Evolutionary conservation across 2,329 filamentous ascomycete species (phyloP).

Genomic region (Pseudovirgaria hyperparasitica): DNA sequence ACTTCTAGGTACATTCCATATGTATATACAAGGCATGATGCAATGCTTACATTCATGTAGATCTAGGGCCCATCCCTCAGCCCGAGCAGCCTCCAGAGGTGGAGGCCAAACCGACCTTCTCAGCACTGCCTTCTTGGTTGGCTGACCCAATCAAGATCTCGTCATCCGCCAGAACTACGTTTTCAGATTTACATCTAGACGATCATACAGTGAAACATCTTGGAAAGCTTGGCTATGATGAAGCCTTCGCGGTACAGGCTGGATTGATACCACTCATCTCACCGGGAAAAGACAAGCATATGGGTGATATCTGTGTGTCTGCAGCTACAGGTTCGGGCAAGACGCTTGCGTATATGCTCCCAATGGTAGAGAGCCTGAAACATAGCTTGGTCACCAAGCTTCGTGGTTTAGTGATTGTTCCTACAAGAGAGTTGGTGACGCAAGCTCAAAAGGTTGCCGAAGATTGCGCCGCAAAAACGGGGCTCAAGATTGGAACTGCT

Average conservation of each 20-base stretch:
- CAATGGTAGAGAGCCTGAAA: conserved; percentile 67
- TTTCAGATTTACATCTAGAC: conserved; percentile 51
- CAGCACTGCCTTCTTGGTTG: conserved; percentile 71
- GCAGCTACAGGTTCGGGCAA: conserved; percentile 94
- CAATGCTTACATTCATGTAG: conserved; percentile 19
- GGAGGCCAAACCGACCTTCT: conserved; percentile 52
- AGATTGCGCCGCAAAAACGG: conserved; percentile 55
- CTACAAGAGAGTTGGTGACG: conserved; percentile 78
- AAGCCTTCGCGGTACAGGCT: conserved; percentile 70
- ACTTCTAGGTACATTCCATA: conserved; percentile 34
- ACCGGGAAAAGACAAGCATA: conserved; percentile 45
- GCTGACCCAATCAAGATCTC: conserved; percentile 59
- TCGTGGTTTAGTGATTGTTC: conserved; percentile 72
- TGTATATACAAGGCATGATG: not conserved
- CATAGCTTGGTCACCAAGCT: conserved; percentile 51
- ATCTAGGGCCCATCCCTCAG: conserved; percentile 71
- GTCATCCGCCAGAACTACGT: conserved; percentile 46
- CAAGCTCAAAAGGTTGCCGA: conserved; percentile 74
- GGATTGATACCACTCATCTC: conserved; percentile 70
- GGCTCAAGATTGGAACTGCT: conserved; percentile 67
- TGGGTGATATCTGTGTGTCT: conserved; percentile 76
- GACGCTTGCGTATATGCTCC: conserved; percentile 80
- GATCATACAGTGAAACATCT: conserved; percentile 49
- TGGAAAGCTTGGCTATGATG: conserved; percentile 52
- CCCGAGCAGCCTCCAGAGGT: conserved; percentile 50